Evolutionary conservation across 106 monocot species (phyloP), one percentile per base, ranked within the genome.

Genomic region (Xerophyta viscosa): DNA sequence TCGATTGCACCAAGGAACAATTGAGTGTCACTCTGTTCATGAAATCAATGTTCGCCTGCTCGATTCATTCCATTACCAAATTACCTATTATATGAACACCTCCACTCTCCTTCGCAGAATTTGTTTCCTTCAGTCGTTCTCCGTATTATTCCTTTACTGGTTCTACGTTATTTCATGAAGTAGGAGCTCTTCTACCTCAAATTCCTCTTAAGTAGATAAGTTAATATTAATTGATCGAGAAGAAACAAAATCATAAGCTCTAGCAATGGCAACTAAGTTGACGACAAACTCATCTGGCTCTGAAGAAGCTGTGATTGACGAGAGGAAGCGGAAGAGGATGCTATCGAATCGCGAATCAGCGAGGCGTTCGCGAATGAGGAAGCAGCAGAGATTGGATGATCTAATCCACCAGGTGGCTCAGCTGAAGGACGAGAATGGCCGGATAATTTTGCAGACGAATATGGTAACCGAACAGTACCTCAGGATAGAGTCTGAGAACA

Each of bases 101-200:
- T 44, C 43, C 43, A 44, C 43, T 44, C 43, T 44, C 43, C 43
- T 44, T 17, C 43, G 43, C n/a, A 4, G 43, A 44, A 44, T 44
- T 44, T 44, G 43, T 44, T 44, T 44, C 43, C 43, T 44, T 4
- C 43, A 44, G 43, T 44, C 43, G 43, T 44, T 44, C 43, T 44
- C 43, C 43, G 43, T 44, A 17, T 14, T 44, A 9, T 44, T 44
- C 43, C 43, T 44, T 44, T 44, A 44, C n/a, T 44, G 43, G 43
- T 44, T 44, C 43, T 44, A 44, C 73, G 70, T 70, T 3, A 56
- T 89, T 62, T 89, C 88, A 48, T 89, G 77, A 89, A 48, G 24
- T 71, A 52, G 58, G 1, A 22, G 18, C 14, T 27, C 29, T 54
- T 54, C 31, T 50, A 14, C 27, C 12, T 27, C 48, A 11, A 50